Percentiles rank a stretch among this genome's conserved stretches.
Evolutionary conservation across 1,284 basidiomycete species (phyloP).

Genomic region (Trametes hirsuta): DNA sequence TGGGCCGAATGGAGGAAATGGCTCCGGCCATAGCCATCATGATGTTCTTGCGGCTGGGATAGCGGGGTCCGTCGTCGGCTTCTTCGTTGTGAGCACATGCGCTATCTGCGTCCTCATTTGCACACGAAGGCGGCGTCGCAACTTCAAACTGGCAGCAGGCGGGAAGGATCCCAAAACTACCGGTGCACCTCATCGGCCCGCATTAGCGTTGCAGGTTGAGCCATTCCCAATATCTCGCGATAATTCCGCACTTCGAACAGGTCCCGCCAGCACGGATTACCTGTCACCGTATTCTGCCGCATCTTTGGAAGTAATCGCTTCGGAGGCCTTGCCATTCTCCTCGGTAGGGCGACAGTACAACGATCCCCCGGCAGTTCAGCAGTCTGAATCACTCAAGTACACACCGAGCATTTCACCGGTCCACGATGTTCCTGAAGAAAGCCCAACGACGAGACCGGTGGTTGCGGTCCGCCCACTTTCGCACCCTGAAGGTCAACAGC

Average conservation of each 20-base stretch:
- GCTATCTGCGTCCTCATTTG: background rate
- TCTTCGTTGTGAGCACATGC: background rate
- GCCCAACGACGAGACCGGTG: background rate
- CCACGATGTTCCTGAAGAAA: background rate
- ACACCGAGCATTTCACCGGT: background rate
- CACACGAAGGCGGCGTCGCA: background rate
- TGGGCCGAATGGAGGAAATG: background rate
- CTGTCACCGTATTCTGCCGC: too few species aligned
- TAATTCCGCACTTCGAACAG: background rate
- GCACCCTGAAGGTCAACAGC: background rate
- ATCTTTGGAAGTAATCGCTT: too few species aligned
- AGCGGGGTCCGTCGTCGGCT: constrained; percentile 10
- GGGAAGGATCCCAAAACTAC: background rate
- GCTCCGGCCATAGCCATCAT: background rate
- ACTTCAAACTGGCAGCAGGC: background rate
- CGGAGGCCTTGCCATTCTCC: too few species aligned
- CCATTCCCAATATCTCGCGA: background rate
- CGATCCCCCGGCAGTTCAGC: too few species aligned
- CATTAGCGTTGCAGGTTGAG: background rate
- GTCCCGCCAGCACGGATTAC: background rate
- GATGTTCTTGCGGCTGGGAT: constrained; percentile 19
- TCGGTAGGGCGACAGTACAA: too few species aligned
- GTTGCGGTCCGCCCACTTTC: background rate
- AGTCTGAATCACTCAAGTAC: too few species aligned
- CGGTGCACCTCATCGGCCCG: background rate